These are phyloP conservation scores for Chaetomium fimeti DNA, from an alignment of 495 filamentous ascomycete species.

Conservation along the genomic window DNA sequence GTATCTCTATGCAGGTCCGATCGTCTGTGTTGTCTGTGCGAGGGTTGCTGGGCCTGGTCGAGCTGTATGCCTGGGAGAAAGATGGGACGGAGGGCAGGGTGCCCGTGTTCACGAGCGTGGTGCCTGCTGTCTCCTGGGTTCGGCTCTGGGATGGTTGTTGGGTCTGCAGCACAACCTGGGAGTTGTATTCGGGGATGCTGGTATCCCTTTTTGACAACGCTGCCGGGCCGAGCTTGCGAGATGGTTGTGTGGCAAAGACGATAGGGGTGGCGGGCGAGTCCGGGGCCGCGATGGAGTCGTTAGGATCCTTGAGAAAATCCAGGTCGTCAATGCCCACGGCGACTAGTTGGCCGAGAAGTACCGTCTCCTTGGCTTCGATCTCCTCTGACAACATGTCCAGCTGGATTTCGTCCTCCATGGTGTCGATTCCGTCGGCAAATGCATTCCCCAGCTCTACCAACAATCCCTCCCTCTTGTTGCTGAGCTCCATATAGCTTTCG, in stretches of 20 bases:
- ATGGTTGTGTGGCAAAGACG: conserved; percentile 30
- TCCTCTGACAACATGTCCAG: conserved; percentile 38
- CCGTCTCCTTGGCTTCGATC: conserved; percentile 33
- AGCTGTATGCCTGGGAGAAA: background rate
- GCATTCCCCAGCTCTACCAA: conserved; percentile 39
- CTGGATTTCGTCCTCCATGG: conserved; percentile 38
- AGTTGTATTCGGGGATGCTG: conserved; percentile 37
- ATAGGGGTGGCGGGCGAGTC: conserved; percentile 26
- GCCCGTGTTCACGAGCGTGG: background rate
- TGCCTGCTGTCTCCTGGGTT: background rate
- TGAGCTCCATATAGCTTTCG: conserved; percentile 33
- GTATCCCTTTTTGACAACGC: conserved; percentile 30
- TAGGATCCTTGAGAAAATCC: conserved; percentile 33
- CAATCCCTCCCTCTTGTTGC: conserved; percentile 35
- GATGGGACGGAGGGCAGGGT: conserved; percentile 1
- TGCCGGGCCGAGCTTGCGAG: conserved; percentile 1
- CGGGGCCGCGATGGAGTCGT: conserved; percentile 26
- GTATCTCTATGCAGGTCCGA: conserved; percentile 27
- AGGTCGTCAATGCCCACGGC: conserved; percentile 42
- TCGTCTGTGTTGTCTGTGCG: conserved; percentile 5
- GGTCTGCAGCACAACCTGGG: conserved; percentile 52
- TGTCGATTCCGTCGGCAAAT: conserved; percentile 42
- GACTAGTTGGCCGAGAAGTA: conserved; percentile 32
- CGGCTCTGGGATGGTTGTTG: conserved; percentile 39
- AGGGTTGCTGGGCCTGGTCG: background rate